Base-by-base conservation (phyloP, 2,329 filamentous ascomycete genomes). In the Verticillium albo-atrum region DNA sequence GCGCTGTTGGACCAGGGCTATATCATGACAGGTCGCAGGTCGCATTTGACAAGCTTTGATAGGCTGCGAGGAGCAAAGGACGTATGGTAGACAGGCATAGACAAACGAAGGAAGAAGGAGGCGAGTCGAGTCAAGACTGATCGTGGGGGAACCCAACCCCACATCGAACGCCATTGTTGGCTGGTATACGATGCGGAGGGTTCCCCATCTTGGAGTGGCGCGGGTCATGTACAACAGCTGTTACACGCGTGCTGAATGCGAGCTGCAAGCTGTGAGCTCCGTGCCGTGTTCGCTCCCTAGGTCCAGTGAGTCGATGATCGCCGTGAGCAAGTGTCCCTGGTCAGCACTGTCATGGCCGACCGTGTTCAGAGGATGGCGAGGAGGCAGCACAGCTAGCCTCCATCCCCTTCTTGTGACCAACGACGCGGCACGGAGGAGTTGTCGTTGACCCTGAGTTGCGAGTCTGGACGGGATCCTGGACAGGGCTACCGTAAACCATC, bases 401-500 rank as follows among this genome's bases (percentile, higher is more conserved):
- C 5, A 10, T 12, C 20, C 20, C n/a, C 42, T n/a, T 23, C 20
- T 23, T 47, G 10, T 20, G 42, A 9, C 42, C n/a, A 37, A 37
- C 35, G 42, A 23, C 42, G 9, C n/a, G n/a, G 42, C 20, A 17
- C 6, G 6, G 42, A 47, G 42, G 20, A 47, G 20, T 14, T 47
- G 42, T 47, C 42, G 42, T 47, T 47, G 42, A 47, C 25, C 42
- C 42, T 47, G 51, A 53, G 51, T 53, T 53, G 52, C 52, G 27
- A 54, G 52, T 17, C 52, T 32, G 20, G 27, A 9, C 51, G 14
- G 42, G 23, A 3, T 47, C 15, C 26, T 7, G 34, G 20, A 25
- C 27, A 37, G 34, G 35, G 54, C 27, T 55, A 59, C 73, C 75
- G 75, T 77, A 77, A 74, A 70, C 61, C 60, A 68, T 75, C 75